Evolutionary conservation across 371 early-diverging fungal species (phyloP).

Genomic region (Gilbertella persicaria): DNA sequence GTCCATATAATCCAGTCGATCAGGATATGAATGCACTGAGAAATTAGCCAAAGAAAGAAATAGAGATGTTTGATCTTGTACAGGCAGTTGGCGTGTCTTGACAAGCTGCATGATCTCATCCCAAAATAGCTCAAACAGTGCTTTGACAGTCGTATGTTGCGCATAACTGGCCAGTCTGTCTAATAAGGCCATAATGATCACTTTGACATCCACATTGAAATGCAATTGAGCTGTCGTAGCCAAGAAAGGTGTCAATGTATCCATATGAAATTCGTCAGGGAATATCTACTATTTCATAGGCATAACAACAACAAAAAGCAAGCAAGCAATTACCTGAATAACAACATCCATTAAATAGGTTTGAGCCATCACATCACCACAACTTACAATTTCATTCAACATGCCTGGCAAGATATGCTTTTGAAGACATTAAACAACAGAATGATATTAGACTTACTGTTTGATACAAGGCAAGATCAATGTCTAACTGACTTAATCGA

Average conservation of each 20-base stretch:
- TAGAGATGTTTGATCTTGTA: slow-evolving; percentile 86
- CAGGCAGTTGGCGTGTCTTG: slow-evolving; percentile 85
- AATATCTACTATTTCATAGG: no score
- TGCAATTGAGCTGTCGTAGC: slow-evolving; percentile 88
- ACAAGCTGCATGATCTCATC: slow-evolving; percentile 85
- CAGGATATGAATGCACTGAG: slow-evolving; percentile 89
- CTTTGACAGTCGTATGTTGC: slow-evolving; percentile 62
- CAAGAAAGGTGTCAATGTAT: slow-evolving; percentile 85
- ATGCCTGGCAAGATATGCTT: slow-evolving; percentile 80
- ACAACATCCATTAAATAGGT: slow-evolving; percentile 98
- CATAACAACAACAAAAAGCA: no score
- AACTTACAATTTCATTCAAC: slow-evolving; percentile 93
- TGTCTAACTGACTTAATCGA: slow-evolving; percentile 88
- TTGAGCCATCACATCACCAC: slow-evolving; percentile 97
- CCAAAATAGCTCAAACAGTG: slow-evolving; percentile 94
- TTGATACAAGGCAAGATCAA: slow-evolving; percentile 82
- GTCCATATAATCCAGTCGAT: slow-evolving; percentile 80
- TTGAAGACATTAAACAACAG: no score
- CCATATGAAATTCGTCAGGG: slow-evolving; percentile 94
- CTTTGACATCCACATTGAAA: slow-evolving; percentile 90
- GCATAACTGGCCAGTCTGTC: slow-evolving; percentile 76
- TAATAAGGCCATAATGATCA: slow-evolving; percentile 90
- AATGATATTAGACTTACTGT: no score
- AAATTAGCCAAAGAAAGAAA: slow-evolving; percentile 83
- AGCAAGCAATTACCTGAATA: slow-evolving; percentile 93